phyloP scores from a whole-genome alignment of 2,329 filamentous ascomycete genomes.

The Microdochium trichocladiopsis region DNA sequence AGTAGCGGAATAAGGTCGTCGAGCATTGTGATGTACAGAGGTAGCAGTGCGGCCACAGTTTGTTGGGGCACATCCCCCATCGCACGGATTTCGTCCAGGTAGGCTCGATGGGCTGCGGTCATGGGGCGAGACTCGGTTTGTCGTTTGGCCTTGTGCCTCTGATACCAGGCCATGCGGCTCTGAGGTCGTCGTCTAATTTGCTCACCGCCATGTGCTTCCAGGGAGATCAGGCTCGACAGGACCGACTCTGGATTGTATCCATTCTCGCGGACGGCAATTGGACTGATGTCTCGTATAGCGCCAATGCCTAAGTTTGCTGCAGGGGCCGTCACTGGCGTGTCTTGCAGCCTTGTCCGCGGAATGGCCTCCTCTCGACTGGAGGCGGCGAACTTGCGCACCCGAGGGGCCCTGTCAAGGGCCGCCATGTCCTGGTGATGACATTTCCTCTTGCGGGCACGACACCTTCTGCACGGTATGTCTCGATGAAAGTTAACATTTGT shows the following conservation, averaged over 20 bases:
- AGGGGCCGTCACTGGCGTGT: not conserved
- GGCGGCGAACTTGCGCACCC: not conserved
- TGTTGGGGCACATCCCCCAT: conserved; percentile 6
- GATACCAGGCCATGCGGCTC: conserved; percentile 8
- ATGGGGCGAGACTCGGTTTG: not conserved
- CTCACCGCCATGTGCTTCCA: no score
- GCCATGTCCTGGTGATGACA: conserved; percentile 8
- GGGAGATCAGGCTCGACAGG: no score
- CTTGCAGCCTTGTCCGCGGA: not conserved
- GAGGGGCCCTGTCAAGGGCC: not conserved
- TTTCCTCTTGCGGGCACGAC: conserved; percentile 9
- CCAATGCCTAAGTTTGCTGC: not conserved
- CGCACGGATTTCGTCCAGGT: conserved; percentile 9
- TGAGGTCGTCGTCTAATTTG: not conserved
- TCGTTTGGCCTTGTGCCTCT: conserved; percentile 4
- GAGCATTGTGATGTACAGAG: conserved; percentile 7
- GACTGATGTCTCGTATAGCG: conserved; percentile 4
- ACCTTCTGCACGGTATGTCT: conserved; percentile 8
- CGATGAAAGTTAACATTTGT: not conserved
- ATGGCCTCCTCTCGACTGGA: not conserved
- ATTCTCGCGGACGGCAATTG: conserved; percentile 6
- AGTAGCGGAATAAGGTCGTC: conserved; percentile 10
- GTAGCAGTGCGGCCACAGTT: conserved; percentile 8
- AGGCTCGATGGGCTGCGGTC: conserved; percentile 4
- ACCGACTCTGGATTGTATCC: no score